Conservation (phyloP, 148 eudicot genomes). For the Cornus suecica region DNA sequence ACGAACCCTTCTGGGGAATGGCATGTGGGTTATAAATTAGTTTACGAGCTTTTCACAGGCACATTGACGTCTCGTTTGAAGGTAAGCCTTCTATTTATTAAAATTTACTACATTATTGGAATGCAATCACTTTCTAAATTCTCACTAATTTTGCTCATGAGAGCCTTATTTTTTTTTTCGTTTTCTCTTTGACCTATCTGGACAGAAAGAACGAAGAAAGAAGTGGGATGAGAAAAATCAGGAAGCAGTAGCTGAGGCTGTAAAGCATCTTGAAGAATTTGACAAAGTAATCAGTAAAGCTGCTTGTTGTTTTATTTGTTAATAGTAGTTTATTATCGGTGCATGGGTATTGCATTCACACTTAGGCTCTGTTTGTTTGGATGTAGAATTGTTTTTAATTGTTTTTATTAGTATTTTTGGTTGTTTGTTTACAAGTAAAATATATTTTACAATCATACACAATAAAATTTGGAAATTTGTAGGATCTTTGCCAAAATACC, state of each 20-base stretch:
- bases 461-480: too few species aligned
- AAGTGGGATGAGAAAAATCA: slow-evolving; percentile 93
- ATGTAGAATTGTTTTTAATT: too few species aligned
- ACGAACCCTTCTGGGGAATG: slow-evolving; percentile 93
- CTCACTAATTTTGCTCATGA: neutral
- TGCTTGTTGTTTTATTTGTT: slow-evolving; percentile 5
- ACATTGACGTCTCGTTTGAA: slow-evolving; percentile 78
- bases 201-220: slow-evolving; percentile 84
- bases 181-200: slow-evolving; percentile 8
- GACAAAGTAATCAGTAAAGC: slow-evolving; percentile 52
- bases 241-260: slow-evolving; percentile 83
- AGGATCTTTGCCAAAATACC: too few species aligned
- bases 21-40: slow-evolving; percentile 89
- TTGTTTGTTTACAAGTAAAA: too few species aligned
- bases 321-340: neutral
- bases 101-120: neutral
- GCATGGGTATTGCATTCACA: neutral
- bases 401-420: too few species aligned
- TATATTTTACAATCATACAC: too few species aligned
- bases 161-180: neutral
- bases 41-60: slow-evolving; percentile 81
- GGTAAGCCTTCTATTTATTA: slow-evolving; percentile 38
- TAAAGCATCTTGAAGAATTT: slow-evolving; percentile 66
- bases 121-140: neutral
- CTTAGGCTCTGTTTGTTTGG: too few species aligned